Percentiles rank a stretch among this genome's conserved stretches.
Conservation (phyloP, 805 yeast genomes). For the Candida vartiovaarae region DNA sequence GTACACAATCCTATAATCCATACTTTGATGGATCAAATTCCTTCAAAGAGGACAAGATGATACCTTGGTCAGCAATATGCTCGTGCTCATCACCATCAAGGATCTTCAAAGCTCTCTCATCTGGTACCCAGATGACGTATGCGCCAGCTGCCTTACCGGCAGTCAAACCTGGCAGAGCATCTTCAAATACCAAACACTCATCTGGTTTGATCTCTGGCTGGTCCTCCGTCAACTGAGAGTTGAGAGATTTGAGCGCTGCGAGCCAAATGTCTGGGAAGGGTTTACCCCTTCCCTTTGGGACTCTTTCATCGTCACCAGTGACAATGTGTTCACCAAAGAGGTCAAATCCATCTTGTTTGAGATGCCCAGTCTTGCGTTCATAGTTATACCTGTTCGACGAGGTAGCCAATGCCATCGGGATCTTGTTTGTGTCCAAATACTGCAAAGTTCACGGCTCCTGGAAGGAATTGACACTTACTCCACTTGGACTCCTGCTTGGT, state of each 20-base stretch:
- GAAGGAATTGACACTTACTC: conserved; percentile 60
- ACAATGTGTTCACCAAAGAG: conserved; percentile 62
- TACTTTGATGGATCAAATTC: conserved; percentile 45
- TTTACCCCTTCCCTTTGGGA: conserved; percentile 83
- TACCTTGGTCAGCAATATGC: conserved; percentile 52
- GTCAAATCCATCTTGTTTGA: conserved; percentile 48
- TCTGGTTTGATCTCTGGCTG: conserved; percentile 49
- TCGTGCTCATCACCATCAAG: conserved; percentile 43
- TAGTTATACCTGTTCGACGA: conserved; percentile 63
- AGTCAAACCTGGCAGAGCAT: conserved; percentile 85
- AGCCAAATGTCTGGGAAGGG: conserved; percentile 94
- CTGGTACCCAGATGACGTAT: conserved; percentile 92
- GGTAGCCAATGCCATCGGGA: conserved; percentile 90
- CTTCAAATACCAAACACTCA: conserved; percentile 90
- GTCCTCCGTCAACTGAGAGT: conserved; percentile 38
- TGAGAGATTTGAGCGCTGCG: conserved; percentile 66
- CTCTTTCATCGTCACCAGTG: conserved; percentile 83
- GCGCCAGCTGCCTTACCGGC: conserved; percentile 83
- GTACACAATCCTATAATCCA: conserved; percentile 27
- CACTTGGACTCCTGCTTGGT: conserved; percentile 47
- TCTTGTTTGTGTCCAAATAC: conserved; percentile 38
- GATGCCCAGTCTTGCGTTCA: conserved; percentile 65
- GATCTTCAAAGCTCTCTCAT: conserved; percentile 56
- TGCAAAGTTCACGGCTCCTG: conserved; percentile 79
- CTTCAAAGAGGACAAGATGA: conserved; percentile 42